Evolutionary conservation across 495 filamentous ascomycete species (phyloP), one percentile per base, ranked within the genome.

Genomic region (Hypoxylon trugodes): DNA sequence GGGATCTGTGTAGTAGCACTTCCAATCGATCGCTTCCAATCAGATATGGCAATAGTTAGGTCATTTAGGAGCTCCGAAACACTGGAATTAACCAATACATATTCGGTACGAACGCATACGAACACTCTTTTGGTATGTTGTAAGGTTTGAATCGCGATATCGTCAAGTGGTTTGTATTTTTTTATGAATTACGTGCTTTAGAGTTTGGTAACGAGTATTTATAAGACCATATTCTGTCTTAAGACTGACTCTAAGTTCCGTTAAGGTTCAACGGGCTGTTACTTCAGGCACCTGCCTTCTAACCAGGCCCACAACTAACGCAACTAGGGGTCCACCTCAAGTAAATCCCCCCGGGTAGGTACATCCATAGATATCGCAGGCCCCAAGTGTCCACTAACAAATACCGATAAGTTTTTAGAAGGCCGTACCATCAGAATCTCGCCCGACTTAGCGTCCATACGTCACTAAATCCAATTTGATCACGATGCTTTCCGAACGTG

Each of bases 51-150:
- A 32, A 16, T 9, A 36, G 49, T 48, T 38, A 56, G 48, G 43
- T 50, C 26, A 35, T 54, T 59, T 16, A 65, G 48, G 25, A 60
- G 12, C 35, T 49, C 42, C 37, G 62, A 59, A 56, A 54, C 55
- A 25, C 13, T 49, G 1, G 48, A 60, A 45, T 55, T 55, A 46
- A 18, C 55, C 41, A 56, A 51, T 56, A 30, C 62, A 66, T 66
- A 51, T 54, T 56, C 37, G 30, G 26, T 24, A 43, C 37, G 21
- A 42, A 49, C 18, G 38, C 35, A 45, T 58, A 36, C 9, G 13
- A 32, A 48, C 33, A n/a, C n/a, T n/a, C n/a, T n/a, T 22, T 53
- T 35, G 4, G 10, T 10, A 24, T 35, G 40, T 45, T 47, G 41
- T 41, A 12, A 26, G 28, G 13, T 63, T 45, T 49, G 46, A 21